Evolutionary conservation across 2,329 filamentous ascomycete genomes (phyloP), one percentile per base, ranked within the genome.

Genomic region (Anisogramma anomala): DNA sequence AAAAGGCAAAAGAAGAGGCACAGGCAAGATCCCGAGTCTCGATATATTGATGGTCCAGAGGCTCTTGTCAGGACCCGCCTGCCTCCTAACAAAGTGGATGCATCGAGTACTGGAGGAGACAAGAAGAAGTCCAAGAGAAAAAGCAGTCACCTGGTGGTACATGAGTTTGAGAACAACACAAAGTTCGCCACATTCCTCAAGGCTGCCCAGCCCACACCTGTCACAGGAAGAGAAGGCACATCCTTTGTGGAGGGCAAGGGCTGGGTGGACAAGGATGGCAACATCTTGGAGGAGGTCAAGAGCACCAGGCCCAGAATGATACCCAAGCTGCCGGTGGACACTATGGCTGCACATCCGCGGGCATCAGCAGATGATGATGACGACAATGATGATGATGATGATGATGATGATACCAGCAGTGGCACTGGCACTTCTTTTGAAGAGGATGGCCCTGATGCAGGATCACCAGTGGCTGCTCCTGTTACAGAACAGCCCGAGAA

Each of bases 131-230:
- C 77, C 51, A 76, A 74, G 49, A 74, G 70, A 46, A 73, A 76
- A 52, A 69, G 67, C 39, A 59, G 67, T 11, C 75, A 83, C 45
- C 69, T 80, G 1, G 67, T 85, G 3, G 72, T 96, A 3, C 88
- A 96, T 59, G 91, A 98, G 57, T 96, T 95, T 56, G 76, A 82
- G 52, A 87, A 86, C 57, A 87, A 82, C 6, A 78, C 76, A 27
- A 89, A 86, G 53, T 82, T 86, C 49, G 84, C 87, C 0, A 82
- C 75, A 4, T 95, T 94, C 56, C 61, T 95, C 44, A 85, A 84
- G 57, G 58, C 63, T 1, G 62, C 61, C 1, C 61, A 62, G 2
- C 60, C 58, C 8, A 58, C 59, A 13, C 68, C 36, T 25, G 19
- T 28, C 69, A 34, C 58, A 66, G n/a, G 67, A 28, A 59, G 68